Evolutionary conservation across 208 protist species (phyloP).

Genomic region (Tritrichomonas musculus): DNA sequence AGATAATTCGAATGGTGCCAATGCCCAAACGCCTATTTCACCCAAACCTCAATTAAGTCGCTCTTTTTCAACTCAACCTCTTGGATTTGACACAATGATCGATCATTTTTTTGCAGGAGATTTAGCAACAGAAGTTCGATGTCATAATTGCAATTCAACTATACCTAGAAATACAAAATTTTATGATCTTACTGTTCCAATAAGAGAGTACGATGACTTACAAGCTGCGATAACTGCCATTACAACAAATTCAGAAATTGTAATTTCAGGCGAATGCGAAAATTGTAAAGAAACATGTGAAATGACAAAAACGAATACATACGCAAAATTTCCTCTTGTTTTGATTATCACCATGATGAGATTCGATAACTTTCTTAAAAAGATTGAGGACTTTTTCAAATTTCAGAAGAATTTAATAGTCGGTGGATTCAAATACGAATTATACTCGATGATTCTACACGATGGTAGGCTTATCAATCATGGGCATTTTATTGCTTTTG

Average conservation of each 20-base stretch:
- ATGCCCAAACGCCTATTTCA: background rate
- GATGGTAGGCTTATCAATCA: background rate
- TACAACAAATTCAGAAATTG: background rate
- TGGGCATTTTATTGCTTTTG: background rate
- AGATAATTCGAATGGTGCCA: too few relatives aligned
- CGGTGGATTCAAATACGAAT: background rate
- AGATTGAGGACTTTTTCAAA: background rate
- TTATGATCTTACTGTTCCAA: background rate
- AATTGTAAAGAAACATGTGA: background rate
- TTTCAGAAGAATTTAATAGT: background rate
- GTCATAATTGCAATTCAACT: background rate
- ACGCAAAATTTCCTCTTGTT: background rate
- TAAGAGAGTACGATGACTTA: background rate
- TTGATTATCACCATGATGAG: background rate
- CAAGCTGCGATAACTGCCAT: background rate
- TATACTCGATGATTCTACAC: background rate
- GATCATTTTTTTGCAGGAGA: background rate
- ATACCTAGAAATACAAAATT: background rate
- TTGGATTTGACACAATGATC: background rate
- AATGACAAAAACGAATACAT: background rate
- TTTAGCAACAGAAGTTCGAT: background rate
- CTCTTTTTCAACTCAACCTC: too few relatives aligned
- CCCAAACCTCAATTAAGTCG: too few relatives aligned
- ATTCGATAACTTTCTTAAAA: background rate
- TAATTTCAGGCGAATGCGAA: background rate